Conservation (phyloP, 768 basidiomycete genomes). For the Hypholoma fasciculare region DNA sequence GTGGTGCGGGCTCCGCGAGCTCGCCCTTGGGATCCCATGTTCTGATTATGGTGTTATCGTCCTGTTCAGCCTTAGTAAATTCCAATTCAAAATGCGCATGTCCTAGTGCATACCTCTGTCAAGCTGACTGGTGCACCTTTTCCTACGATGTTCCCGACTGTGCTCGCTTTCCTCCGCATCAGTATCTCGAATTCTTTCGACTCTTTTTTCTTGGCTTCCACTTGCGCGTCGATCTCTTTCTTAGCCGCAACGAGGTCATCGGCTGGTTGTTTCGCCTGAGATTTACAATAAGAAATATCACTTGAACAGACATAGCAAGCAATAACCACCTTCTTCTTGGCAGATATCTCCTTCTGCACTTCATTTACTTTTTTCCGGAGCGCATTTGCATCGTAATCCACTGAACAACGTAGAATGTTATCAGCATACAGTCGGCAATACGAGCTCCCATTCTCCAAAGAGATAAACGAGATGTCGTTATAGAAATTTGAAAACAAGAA, state of each 20-base stretch:
- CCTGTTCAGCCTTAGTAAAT: slow-evolving; percentile 45
- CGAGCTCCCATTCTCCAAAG: neutral
- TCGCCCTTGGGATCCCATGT: slow-evolving; percentile 88
- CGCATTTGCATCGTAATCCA: slow-evolving; percentile 82
- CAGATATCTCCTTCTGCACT: slow-evolving; percentile 91
- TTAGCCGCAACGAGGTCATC: slow-evolving; percentile 86
- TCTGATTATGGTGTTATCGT: slow-evolving; percentile 81
- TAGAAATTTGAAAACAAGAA: neutral
- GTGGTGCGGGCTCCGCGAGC: slow-evolving; percentile 68
- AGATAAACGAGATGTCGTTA: neutral
- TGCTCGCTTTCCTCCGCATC: slow-evolving; percentile 80
- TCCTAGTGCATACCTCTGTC: slow-evolving; percentile 68
- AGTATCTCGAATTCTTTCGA: slow-evolving; percentile 71
- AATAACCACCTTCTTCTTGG: slow-evolving; percentile 81
- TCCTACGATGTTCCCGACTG: slow-evolving; percentile 92
- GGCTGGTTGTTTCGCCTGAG: slow-evolving; percentile 87
- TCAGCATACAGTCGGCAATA: too few species aligned
- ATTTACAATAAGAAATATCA: neutral
- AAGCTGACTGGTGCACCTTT: slow-evolving; percentile 80
- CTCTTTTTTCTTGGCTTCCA: slow-evolving; percentile 74
- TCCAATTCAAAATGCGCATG: neutral
- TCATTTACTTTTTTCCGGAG: slow-evolving; percentile 83
- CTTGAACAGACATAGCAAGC: neutral
- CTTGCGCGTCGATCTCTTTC: slow-evolving; percentile 80
- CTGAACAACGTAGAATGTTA: slow-evolving; percentile 36